Evolutionary conservation across 2,329 filamentous ascomycete genomes (phyloP).

Genomic region (Penicillium brevicompactum): DNA sequence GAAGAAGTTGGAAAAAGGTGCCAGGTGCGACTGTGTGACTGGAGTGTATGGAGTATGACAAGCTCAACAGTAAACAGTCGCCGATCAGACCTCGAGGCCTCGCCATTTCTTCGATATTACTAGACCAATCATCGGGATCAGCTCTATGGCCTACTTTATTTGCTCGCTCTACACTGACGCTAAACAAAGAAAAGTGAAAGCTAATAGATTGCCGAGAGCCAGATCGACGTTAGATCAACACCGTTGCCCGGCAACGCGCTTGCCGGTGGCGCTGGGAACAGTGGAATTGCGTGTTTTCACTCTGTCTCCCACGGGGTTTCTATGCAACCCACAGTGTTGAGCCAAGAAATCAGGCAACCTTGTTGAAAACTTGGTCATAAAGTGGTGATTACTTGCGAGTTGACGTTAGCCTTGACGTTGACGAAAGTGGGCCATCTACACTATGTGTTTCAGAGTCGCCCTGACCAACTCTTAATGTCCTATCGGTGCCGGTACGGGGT

Average conservation of each 20-base stretch:
- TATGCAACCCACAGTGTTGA: slow-evolving; percentile 4
- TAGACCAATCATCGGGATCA: slow-evolving; percentile 14
- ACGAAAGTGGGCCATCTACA: background rate
- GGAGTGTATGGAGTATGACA: background rate
- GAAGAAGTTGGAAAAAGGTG: background rate
- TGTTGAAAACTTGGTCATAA: background rate
- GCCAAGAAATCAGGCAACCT: background rate
- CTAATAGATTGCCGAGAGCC: slow-evolving; percentile 18
- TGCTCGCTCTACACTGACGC: slow-evolving; percentile 11
- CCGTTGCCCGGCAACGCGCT: slow-evolving; percentile 23
- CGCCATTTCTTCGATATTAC: background rate
- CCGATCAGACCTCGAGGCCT: background rate
- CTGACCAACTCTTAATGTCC: background rate
- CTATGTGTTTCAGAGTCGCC: background rate
- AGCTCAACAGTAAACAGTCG: slow-evolving; percentile 3
- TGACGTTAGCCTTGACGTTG: background rate
- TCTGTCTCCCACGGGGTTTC: background rate
- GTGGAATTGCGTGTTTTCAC: slow-evolving; percentile 4
- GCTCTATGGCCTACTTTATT: slow-evolving; percentile 6
- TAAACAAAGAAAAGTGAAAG: slow-evolving; percentile 16
- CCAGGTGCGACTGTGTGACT: background rate
- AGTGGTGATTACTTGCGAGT: background rate
- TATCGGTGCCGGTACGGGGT: background rate
- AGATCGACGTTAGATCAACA: slow-evolving; percentile 18
- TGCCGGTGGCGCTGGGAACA: background rate